phyloP scores from a whole-genome alignment of 2,329 filamentous ascomycete species.

The Chaetomiaceae sp. region DNA sequence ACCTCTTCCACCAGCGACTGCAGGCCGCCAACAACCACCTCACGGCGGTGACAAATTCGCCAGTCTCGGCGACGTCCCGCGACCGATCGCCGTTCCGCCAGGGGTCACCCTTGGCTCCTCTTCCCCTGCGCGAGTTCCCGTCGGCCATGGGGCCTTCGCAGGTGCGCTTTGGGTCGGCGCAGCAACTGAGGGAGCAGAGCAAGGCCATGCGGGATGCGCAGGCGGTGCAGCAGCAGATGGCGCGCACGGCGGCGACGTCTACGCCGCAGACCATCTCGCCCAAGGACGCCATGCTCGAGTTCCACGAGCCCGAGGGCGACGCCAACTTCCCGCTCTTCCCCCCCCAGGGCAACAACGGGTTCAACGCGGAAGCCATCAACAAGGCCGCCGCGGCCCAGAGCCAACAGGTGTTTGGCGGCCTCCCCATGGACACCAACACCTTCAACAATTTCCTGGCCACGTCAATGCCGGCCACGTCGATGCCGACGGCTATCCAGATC shows the following conservation, averaged over 20 bases:
- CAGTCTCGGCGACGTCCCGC: constrained; percentile 46
- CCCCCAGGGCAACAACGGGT: constrained; percentile 45
- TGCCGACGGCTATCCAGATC: constrained; percentile 25
- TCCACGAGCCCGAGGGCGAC: constrained; percentile 68
- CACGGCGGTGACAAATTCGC: constrained; percentile 48
- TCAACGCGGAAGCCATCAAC: constrained; percentile 37
- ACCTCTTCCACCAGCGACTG: constrained; percentile 69
- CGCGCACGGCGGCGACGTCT: constrained; percentile 38
- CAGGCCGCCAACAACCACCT: constrained; percentile 73
- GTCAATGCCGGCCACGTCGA: constrained; percentile 31
- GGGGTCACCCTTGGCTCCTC: constrained; percentile 57
- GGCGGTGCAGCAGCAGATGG: constrained; percentile 39
- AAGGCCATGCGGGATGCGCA: constrained; percentile 56
- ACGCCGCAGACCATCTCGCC: constrained; percentile 87
- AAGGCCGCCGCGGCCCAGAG: constrained; percentile 30
- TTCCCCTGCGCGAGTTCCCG: constrained; percentile 41
- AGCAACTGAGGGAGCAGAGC: constrained; percentile 55
- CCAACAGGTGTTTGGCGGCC: constrained; percentile 23
- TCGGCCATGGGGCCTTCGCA: constrained; percentile 26
- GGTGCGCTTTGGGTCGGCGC: constrained; percentile 48
- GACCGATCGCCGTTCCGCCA: constrained; percentile 79
- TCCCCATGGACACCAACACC: constrained; percentile 20
- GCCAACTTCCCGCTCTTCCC: constrained; percentile 70
- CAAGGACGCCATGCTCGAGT: constrained; percentile 85
- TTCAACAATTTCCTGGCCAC: constrained; percentile 32